Evolutionary conservation across 495 filamentous ascomycete species (phyloP).

Genomic region (Xanthoparmelia taractica): DNA sequence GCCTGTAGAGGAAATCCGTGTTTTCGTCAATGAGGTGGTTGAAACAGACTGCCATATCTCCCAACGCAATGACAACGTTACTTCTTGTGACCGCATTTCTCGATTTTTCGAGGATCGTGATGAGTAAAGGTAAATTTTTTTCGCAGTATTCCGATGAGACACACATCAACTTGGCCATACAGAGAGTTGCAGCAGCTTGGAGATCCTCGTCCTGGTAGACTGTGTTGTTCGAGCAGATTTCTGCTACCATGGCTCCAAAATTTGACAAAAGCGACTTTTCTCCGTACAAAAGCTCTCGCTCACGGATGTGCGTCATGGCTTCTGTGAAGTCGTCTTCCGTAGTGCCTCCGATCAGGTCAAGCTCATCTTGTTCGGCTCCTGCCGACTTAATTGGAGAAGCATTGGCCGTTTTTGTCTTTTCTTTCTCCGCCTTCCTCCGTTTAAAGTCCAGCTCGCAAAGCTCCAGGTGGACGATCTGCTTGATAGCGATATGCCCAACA

Average conservation of each 20-base stretch:
- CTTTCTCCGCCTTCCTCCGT: conserved; percentile 85
- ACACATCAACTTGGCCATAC: conserved; percentile 97
- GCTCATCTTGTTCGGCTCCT: conserved; percentile 59
- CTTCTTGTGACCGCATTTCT: conserved; percentile 81
- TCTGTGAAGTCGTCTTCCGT: conserved; percentile 98
- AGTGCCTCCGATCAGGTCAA: conserved; percentile 94
- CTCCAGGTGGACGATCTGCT: conserved; percentile 99
- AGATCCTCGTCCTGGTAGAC: conserved; percentile 77
- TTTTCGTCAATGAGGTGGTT: conserved; percentile 99
- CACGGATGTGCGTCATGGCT: conserved; percentile 87
- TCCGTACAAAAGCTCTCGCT: conserved; percentile 87
- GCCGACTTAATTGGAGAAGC: conserved; percentile 31
- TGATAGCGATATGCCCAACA: conserved; percentile 93
- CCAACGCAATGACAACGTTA: conserved; percentile 93
- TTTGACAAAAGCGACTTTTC: conserved; percentile 74
- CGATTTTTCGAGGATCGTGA: conserved; percentile 95
- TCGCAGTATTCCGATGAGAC: conserved; percentile 93
- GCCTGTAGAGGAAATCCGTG: conserved; percentile 93
- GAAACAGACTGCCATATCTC: conserved; percentile 99
- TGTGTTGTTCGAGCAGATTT: conserved; percentile 92
- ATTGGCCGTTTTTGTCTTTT: conserved; percentile 64
- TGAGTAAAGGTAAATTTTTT: conserved; percentile 81
- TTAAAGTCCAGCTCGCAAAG: conserved; percentile 97
- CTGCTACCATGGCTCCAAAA: conserved; percentile 83
- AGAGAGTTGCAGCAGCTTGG: conserved; percentile 90